Conservation (phyloP, 2,329 filamentous ascomycete genomes). For the Claviceps citrina region DNA sequence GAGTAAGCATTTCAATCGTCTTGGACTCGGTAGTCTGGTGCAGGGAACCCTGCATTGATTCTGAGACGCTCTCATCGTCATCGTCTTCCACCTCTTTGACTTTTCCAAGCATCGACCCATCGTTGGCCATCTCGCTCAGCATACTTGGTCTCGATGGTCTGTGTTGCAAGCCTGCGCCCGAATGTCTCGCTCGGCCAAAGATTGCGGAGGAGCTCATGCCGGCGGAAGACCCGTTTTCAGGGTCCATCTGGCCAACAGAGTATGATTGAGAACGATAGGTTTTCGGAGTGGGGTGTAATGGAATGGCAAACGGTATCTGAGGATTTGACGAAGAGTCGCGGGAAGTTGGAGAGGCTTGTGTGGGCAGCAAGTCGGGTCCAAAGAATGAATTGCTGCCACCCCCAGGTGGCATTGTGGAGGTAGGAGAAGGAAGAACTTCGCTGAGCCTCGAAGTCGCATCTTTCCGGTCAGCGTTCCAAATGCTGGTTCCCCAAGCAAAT, state of each 20-base stretch:
- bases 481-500: slow-evolving; percentile 65
- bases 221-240: slow-evolving; percentile 35
- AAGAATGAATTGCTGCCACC: slow-evolving; percentile 32
- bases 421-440: slow-evolving; percentile 63
- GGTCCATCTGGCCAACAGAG: slow-evolving; percentile 79
- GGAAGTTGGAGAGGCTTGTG: slow-evolving; percentile 35
- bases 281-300: slow-evolving; percentile 78
- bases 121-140: slow-evolving; percentile 55
- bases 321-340: slow-evolving; percentile 39
- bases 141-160: slow-evolving; percentile 66
- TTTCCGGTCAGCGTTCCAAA: slow-evolving; percentile 68
- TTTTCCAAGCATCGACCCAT: slow-evolving; percentile 47
- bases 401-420: slow-evolving; percentile 39
- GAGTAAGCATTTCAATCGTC: slow-evolving; percentile 45
- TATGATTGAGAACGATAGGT: slow-evolving; percentile 93
- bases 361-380: slow-evolving; percentile 26
- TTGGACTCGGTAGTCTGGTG: slow-evolving; percentile 43
- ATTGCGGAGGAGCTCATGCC: slow-evolving; percentile 32
- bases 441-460: slow-evolving; percentile 59
- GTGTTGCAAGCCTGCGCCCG: slow-evolving; percentile 59
- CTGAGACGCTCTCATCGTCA: slow-evolving; percentile 43
- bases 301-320: slow-evolving; percentile 75
- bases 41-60: slow-evolving; percentile 30
- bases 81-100: slow-evolving; percentile 57
- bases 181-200: slow-evolving; percentile 41